Conservation (phyloP, 352 stramenopile genomes). For the Globisporangium echinulatum region DNA sequence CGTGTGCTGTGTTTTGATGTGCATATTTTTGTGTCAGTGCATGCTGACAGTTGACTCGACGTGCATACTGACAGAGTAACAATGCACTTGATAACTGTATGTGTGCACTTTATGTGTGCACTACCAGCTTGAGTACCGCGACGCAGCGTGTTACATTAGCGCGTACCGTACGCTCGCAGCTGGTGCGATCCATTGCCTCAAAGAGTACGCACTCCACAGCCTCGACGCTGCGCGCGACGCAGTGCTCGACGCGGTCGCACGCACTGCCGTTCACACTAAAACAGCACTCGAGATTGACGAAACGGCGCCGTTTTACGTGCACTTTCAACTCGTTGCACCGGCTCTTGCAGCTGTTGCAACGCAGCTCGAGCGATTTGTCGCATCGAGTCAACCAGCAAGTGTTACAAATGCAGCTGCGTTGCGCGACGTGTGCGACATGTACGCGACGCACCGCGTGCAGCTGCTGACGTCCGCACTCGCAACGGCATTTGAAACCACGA, state of each 20-base stretch:
- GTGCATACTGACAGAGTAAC: no score
- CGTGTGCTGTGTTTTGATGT: constrained; percentile 8
- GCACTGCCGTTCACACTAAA: constrained; percentile 1
- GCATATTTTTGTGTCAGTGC: background rate
- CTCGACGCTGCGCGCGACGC: constrained; percentile 65
- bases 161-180: constrained; percentile 62
- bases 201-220: constrained; percentile 62
- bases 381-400: constrained; percentile 23
- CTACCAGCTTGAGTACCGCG: constrained; percentile 53
- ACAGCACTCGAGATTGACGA: constrained; percentile 44
- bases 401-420: constrained; percentile 38
- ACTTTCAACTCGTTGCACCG: constrained; percentile 66
- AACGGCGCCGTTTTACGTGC: constrained; percentile 68
- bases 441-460: constrained; percentile 48
- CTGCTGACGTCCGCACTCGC: constrained; percentile 49
- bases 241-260: constrained; percentile 50
- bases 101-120: no score
- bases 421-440: constrained; percentile 46
- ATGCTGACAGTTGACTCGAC: background rate
- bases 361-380: constrained; percentile 48
- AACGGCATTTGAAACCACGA: constrained; percentile 40
- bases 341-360: constrained; percentile 49
- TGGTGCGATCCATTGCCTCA: constrained; percentile 55
- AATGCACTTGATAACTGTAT: no score
- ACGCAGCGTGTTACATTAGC: constrained; percentile 66